Conservation (phyloP, 78 protist genomes). For the slime mould (Dictyostelium discoideum) region DNA sequence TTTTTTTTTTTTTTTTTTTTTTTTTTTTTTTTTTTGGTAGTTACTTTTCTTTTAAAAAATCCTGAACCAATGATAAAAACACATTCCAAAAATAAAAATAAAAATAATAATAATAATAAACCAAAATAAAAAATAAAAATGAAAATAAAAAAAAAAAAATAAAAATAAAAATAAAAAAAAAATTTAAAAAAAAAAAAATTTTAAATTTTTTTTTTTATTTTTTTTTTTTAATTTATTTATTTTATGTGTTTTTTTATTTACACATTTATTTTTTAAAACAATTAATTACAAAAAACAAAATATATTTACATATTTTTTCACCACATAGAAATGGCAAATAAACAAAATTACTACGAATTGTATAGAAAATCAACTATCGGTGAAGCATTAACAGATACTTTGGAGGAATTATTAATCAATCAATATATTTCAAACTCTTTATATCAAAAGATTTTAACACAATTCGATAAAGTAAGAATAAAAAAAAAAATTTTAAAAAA, state of each 20-base stretch:
- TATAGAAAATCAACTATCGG: constrained; percentile 62
- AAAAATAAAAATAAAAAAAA: too few relatives aligned
- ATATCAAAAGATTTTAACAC: constrained; percentile 37
- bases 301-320: neutral
- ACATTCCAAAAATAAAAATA: too few relatives aligned
- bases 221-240: neutral
- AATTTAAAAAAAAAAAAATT: neutral
- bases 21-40: too few relatives aligned
- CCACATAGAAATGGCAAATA: neutral
- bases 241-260: neutral
- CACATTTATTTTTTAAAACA: too few relatives aligned
- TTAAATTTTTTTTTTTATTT: neutral
- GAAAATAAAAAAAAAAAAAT: too few relatives aligned
- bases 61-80: too few relatives aligned
- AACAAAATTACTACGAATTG: constrained; percentile 61
- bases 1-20: too few relatives aligned
- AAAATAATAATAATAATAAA: neutral
- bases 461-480: constrained; percentile 48
- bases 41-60: too few relatives aligned
- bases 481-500: neutral
- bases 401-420: constrained; percentile 31
- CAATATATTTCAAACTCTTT: constrained; percentile 28
- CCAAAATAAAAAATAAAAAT: neutral
- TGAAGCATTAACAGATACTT: constrained; percentile 70
- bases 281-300: neutral